Evolutionary conservation across 257 asterid genomes (phyloP).

Genomic region (Parsonsia alboflavescens): DNA sequence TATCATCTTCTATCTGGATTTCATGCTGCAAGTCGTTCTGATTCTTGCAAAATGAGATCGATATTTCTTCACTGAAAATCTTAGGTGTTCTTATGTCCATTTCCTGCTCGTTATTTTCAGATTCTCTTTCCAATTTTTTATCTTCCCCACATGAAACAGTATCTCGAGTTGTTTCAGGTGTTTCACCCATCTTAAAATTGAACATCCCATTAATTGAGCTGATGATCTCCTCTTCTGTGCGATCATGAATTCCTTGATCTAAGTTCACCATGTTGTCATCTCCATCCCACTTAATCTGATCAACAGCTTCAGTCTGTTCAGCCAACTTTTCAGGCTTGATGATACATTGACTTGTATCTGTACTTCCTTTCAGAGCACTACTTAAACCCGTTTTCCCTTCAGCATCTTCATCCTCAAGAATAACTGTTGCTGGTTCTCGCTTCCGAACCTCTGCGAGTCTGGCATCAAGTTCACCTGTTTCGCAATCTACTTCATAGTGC

Average conservation of each 20-base stretch:
- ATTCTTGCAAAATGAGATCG: slow-evolving; percentile 24
- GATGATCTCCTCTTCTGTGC: slow-evolving; percentile 27
- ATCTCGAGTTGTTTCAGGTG: slow-evolving; percentile 26
- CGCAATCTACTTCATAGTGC: slow-evolving; percentile 17
- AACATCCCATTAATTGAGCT: slow-evolving; percentile 24
- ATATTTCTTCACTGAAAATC: slow-evolving; percentile 29
- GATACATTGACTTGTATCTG: slow-evolving; percentile 23
- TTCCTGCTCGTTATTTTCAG: slow-evolving; percentile 22
- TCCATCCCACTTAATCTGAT: slow-evolving; percentile 28
- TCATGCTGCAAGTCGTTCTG: slow-evolving; percentile 30
- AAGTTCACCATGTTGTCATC: neutral
- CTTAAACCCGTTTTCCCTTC: slow-evolving; percentile 21
- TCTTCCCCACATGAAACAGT: slow-evolving; percentile 29
- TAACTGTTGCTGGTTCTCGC: slow-evolving; percentile 12
- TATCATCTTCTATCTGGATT: slow-evolving; percentile 15
- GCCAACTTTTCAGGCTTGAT: slow-evolving; percentile 27
- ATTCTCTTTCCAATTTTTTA: slow-evolving; percentile 25
- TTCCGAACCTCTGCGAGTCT: slow-evolving; percentile 23
- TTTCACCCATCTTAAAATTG: slow-evolving; percentile 15
- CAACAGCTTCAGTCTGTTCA: slow-evolving; percentile 28
- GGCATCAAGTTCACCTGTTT: slow-evolving; percentile 20
- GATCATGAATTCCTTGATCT: slow-evolving; percentile 12
- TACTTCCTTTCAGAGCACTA: slow-evolving; percentile 22
- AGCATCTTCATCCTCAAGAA: slow-evolving; percentile 20
- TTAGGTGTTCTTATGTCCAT: slow-evolving; percentile 23